Evolutionary conservation across 2,329 filamentous ascomycete genomes (phyloP).

Genomic region (Colletotrichum eleusines): DNA sequence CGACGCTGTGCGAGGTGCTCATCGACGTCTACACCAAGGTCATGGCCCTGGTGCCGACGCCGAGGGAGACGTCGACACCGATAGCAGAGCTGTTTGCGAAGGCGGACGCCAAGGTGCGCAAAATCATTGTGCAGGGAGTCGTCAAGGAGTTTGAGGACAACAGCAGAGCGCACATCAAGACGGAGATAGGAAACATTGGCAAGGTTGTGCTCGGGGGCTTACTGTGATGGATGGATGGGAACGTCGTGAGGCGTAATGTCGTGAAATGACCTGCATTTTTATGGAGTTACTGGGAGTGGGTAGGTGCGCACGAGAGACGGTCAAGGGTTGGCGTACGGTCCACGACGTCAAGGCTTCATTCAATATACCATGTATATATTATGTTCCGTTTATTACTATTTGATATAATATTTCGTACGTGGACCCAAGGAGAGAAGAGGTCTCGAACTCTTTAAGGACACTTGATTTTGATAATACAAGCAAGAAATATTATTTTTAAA

Average conservation of each 20-base stretch:
- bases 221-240: conserved; percentile 62
- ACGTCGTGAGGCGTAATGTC: conserved; percentile 23
- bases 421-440: conserved; percentile 20
- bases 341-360: conserved; percentile 6
- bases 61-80: conserved; percentile 75
- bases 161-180: conserved; percentile 79
- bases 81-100: conserved; percentile 91
- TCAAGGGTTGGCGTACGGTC: conserved; percentile 22
- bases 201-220: conserved; percentile 91
- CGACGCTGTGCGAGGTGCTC: conserved; percentile 92
- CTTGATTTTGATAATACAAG: neutral
- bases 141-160: conserved; percentile 95
- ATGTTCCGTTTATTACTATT: conserved; percentile 12
- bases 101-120: conserved; percentile 85
- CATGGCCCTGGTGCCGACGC: conserved; percentile 78
- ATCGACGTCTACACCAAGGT: conserved; percentile 92
- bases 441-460: neutral
- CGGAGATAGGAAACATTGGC: conserved; percentile 86
- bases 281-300: conserved; percentile 19
- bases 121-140: conserved; percentile 87
- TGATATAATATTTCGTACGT: neutral
- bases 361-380: conserved; percentile 33
- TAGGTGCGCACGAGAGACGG: conserved; percentile 7
- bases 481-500: neutral
- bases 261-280: conserved; percentile 39